A percentile compares a stretch with the other conserved stretches of the same genome.
Evolutionary conservation across 305 asterid species (phyloP).

Genomic region (Euphrasia arctica): DNA sequence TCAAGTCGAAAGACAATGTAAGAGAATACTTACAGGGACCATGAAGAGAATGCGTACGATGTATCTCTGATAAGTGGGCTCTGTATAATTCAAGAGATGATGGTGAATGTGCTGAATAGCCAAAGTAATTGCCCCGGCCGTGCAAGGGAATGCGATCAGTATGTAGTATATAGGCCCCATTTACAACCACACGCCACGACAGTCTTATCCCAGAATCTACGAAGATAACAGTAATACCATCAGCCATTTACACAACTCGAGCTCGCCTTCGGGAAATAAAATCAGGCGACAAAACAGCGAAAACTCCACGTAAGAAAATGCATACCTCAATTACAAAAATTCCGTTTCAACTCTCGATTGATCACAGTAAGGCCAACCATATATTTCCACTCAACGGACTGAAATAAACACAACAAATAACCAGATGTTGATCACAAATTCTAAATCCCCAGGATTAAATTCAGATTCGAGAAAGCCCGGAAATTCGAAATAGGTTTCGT

Average conservation of each 20-base stretch:
- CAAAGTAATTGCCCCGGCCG: constrained; percentile 68
- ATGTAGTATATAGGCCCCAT: constrained; percentile 82
- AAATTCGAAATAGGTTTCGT: constrained; percentile 16
- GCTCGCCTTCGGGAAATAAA: background rate
- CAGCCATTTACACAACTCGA: constrained; percentile 20
- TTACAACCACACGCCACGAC: constrained; percentile 29
- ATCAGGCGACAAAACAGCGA: background rate
- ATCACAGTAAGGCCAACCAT: constrained; percentile 20
- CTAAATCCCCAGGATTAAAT: constrained; percentile 19
- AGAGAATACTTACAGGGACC: constrained; percentile 81
- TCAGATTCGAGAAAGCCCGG: constrained; percentile 8
- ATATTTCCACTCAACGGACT: background rate
- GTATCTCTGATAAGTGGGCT: constrained; percentile 86
- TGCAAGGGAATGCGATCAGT: constrained; percentile 83
- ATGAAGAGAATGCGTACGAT: constrained; percentile 94
- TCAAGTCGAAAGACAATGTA: constrained; percentile 6
- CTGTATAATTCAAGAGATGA: constrained; percentile 89
- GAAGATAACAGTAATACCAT: constrained; percentile 19
- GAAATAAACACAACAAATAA: constrained; percentile 13
- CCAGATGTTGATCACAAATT: constrained; percentile 8
- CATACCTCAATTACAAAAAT: constrained; percentile 30
- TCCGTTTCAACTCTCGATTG: constrained; percentile 20
- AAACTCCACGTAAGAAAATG: background rate
- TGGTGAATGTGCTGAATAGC: constrained; percentile 75
- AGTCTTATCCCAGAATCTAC: constrained; percentile 26